These are phyloP conservation scores for Wickerhamiella qilinensis DNA, from an alignment of 805 yeast species.

Conservation along the genomic window DNA sequence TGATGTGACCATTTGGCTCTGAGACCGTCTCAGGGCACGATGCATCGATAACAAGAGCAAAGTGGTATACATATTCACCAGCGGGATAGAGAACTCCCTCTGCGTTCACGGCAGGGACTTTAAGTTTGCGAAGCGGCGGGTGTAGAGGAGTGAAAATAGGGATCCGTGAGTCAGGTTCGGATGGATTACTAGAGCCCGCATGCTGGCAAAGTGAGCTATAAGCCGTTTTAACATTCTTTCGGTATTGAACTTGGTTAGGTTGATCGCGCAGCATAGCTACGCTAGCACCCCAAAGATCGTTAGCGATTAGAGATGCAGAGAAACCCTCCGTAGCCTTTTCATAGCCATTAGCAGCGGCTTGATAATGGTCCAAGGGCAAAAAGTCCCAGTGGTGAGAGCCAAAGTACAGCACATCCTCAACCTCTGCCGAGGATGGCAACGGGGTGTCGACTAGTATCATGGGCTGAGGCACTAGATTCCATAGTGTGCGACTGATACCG, in stretches of 20 bases:
- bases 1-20: constrained; percentile 60
- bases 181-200: not conserved
- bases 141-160: constrained; percentile 13
- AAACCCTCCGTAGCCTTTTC: constrained; percentile 9
- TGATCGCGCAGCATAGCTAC: constrained; percentile 13
- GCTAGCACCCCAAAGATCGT: constrained; percentile 22
- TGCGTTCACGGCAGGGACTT: constrained; percentile 7
- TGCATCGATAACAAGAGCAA: constrained; percentile 64
- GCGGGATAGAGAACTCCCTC: constrained; percentile 34
- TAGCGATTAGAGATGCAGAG: constrained; percentile 16
- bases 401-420: constrained; percentile 19
- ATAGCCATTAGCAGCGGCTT: constrained; percentile 8
- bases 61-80: constrained; percentile 72
- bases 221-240: constrained; percentile 8
- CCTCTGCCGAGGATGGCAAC: constrained; percentile 17
- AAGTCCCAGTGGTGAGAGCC: constrained; percentile 23
- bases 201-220: constrained; percentile 6
- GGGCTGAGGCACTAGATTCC: constrained; percentile 57
- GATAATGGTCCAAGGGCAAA: constrained; percentile 16
- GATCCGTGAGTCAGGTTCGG: constrained; percentile 4
- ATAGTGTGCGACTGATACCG: constrained; percentile 63
- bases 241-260: constrained; percentile 8
- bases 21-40: constrained; percentile 56
- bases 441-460: constrained; percentile 15
- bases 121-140: constrained; percentile 12